Percentiles rank a stretch among this genome's conserved stretches.
Conservation (phyloP, 352 stramenopile species). For the Stramenopiles sp. region DNA sequence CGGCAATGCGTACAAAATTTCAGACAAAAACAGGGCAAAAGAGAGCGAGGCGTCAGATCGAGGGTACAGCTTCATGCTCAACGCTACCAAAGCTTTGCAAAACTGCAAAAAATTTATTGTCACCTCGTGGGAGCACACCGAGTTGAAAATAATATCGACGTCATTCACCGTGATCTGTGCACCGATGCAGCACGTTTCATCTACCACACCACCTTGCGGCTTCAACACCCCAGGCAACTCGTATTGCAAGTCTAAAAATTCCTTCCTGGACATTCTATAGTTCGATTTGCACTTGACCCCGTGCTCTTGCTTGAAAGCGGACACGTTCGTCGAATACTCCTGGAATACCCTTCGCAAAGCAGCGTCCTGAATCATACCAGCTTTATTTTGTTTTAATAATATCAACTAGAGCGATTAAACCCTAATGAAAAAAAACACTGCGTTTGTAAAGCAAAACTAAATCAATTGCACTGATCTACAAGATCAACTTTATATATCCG, state of each 20-base stretch:
- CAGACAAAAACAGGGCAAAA: background rate
- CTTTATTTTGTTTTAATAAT: too few relatives aligned
- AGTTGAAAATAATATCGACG: background rate
- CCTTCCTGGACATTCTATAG: background rate
- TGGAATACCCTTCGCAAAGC: too few relatives aligned
- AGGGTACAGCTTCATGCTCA: background rate
- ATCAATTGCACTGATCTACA: too few relatives aligned
- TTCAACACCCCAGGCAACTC: background rate
- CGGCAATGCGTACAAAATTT: background rate
- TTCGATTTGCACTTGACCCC: too few relatives aligned
- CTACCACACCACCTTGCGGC: background rate
- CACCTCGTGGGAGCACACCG: background rate
- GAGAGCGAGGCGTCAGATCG: background rate
- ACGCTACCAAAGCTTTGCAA: background rate
- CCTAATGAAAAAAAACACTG: too few relatives aligned
- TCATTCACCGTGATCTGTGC: background rate
- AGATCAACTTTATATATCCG: too few relatives aligned
- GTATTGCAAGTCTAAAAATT: background rate
- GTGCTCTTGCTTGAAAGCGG: too few relatives aligned
- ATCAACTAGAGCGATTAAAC: too few relatives aligned
- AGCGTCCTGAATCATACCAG: too few relatives aligned
- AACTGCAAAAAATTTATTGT: slow-evolving; percentile 2
- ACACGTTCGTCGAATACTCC: too few relatives aligned
- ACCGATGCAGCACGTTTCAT: background rate
- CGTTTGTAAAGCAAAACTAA: too few relatives aligned